Evolutionary conservation across 768 basidiomycete genomes (phyloP).

Genomic region (Tubosaeta sp.): DNA sequence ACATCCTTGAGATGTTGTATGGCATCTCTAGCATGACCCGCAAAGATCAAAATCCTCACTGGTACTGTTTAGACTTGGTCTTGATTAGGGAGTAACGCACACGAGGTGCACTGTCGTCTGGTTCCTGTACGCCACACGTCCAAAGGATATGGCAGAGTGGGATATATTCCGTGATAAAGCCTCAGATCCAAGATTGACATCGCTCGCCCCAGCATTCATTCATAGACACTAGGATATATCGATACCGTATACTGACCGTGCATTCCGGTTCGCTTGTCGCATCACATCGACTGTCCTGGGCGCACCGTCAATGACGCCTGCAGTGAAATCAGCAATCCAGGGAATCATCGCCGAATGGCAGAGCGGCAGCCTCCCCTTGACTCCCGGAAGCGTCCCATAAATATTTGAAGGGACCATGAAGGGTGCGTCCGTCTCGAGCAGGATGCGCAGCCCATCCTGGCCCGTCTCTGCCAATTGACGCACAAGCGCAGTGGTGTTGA

Average conservation of each 20-base stretch:
- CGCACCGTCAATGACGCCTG: constrained; percentile 37
- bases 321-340: constrained; percentile 78
- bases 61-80: too few relatives aligned
- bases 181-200: background rate
- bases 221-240: background rate
- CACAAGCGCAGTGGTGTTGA: constrained; percentile 66
- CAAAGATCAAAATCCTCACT: too few relatives aligned
- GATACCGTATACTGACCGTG: constrained; percentile 54
- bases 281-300: constrained; percentile 60
- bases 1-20: too few relatives aligned
- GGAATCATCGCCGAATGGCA: constrained; percentile 82
- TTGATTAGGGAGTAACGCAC: too few relatives aligned
- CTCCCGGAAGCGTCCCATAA: constrained; percentile 47
- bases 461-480: constrained; percentile 41
- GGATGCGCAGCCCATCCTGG: constrained; percentile 39
- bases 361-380: constrained; percentile 62
- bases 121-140: too few relatives aligned
- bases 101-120: too few relatives aligned
- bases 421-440: constrained; percentile 85
- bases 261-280: constrained; percentile 60
- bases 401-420: constrained; percentile 82
- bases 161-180: too few relatives aligned
- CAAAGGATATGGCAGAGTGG: background rate
- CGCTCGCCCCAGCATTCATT: background rate
- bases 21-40: too few relatives aligned